These are phyloP conservation scores for Barbarea vulgaris DNA, from an alignment of 345 rosid species.

Conservation along the genomic window DNA sequence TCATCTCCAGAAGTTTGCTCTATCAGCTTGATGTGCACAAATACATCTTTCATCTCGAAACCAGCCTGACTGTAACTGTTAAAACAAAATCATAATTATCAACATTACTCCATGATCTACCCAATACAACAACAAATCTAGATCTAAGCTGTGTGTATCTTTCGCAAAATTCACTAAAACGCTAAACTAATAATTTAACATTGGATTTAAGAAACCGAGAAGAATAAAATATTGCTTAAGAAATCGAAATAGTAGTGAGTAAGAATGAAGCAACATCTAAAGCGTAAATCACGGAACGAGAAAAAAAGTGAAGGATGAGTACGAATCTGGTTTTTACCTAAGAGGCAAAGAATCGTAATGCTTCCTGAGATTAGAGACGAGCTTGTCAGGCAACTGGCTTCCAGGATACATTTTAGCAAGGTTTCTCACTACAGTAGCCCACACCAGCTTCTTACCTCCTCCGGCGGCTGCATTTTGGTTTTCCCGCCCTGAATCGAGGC, in stretches of 20 bases:
- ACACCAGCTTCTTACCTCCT: slow-evolving; percentile 67
- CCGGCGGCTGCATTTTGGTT: slow-evolving; percentile 38
- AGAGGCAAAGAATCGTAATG: slow-evolving; percentile 96
- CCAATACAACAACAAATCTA: not conserved
- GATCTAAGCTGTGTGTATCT: not conserved
- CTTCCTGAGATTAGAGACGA: slow-evolving; percentile 84
- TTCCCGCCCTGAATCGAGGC: slow-evolving; percentile 64
- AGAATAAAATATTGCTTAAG: slow-evolving; percentile 16
- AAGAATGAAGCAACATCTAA: slow-evolving; percentile 14
- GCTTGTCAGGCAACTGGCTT: slow-evolving; percentile 94
- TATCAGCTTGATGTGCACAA: slow-evolving; percentile 79
- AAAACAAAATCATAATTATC: not conserved
- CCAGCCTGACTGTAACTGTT: slow-evolving; percentile 89
- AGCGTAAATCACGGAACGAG: not conserved
- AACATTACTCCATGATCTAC: slow-evolving; percentile 8
- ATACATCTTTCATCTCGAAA: slow-evolving; percentile 92
- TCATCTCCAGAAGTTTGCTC: slow-evolving; percentile 82
- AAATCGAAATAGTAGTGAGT: slow-evolving; percentile 29
- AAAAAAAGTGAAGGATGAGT: not conserved
- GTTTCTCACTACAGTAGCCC: slow-evolving; percentile 90
- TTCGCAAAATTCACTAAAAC: not conserved
- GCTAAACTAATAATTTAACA: not conserved
- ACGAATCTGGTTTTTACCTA: slow-evolving; percentile 48
- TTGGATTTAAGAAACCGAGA: slow-evolving; percentile 14
- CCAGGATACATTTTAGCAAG: slow-evolving; percentile 89